Evolutionary conservation across 2,329 filamentous ascomycete genomes (phyloP).

Genomic region (Aspergillus tubingensis): DNA sequence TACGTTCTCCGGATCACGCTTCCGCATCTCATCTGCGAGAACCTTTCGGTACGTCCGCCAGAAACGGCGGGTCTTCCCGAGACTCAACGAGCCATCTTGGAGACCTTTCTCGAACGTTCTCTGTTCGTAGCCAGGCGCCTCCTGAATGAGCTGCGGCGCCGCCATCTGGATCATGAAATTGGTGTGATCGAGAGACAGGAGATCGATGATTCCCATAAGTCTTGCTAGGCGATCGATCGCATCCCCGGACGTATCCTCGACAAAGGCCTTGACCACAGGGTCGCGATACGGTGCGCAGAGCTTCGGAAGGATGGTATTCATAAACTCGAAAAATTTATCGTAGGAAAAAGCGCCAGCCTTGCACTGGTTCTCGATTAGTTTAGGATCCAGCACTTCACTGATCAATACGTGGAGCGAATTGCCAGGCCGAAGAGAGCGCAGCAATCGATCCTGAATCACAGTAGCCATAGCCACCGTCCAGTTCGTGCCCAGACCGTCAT

Average conservation of each 20-base stretch:
- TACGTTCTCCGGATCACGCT: slow-evolving; percentile 43
- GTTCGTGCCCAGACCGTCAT: slow-evolving; percentile 54
- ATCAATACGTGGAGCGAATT: slow-evolving; percentile 64
- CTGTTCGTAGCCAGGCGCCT: slow-evolving; percentile 63
- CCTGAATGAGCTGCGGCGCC: slow-evolving; percentile 61
- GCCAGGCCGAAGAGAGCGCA: slow-evolving; percentile 60
- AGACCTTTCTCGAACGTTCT: slow-evolving; percentile 60
- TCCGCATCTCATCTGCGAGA: slow-evolving; percentile 54
- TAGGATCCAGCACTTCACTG: slow-evolving; percentile 61
- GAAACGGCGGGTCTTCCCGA: slow-evolving; percentile 58
- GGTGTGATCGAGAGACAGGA: slow-evolving; percentile 64
- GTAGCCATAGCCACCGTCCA: slow-evolving; percentile 70
- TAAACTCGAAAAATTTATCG: slow-evolving; percentile 64
- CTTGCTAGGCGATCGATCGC: slow-evolving; percentile 65
- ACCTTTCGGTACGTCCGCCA: slow-evolving; percentile 49
- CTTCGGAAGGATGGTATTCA: slow-evolving; percentile 63
- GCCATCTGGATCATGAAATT: slow-evolving; percentile 66
- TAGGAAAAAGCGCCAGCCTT: slow-evolving; percentile 64
- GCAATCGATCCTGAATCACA: slow-evolving; percentile 62
- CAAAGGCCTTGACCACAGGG: slow-evolving; percentile 57
- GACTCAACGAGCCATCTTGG: slow-evolving; percentile 51
- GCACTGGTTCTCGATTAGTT: slow-evolving; percentile 59
- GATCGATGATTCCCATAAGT: slow-evolving; percentile 64
- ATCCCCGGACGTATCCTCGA: slow-evolving; percentile 53
- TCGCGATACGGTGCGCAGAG: slow-evolving; percentile 67